A percentile compares a stretch with the other conserved stretches of the same genome.
Conservation (phyloP, 148 eudicot species). For the Tetragonia tetragonoides region DNA sequence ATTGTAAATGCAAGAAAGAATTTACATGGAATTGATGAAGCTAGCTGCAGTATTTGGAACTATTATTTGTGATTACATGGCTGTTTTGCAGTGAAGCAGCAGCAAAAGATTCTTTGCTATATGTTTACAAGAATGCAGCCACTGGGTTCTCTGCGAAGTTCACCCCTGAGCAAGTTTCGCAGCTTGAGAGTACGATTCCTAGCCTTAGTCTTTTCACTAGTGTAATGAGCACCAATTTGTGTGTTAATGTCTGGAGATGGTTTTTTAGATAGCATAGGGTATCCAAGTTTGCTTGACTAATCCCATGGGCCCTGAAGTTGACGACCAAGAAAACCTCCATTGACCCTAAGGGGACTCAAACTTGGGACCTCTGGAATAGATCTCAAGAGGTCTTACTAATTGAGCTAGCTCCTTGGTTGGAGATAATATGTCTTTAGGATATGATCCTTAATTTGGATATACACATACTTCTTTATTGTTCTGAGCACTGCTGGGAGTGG, state of each 20-base stretch:
- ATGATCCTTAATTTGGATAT: neutral
- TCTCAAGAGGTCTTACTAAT: too few relatives aligned
- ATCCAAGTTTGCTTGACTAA: too few relatives aligned
- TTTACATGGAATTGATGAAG: neutral
- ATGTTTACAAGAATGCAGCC: conserved; percentile 51
- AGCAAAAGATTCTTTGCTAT: conserved; percentile 44
- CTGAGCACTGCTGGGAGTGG: neutral
- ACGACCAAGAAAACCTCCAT: too few relatives aligned
- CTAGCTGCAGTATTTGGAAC: neutral
- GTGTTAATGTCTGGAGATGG: neutral
- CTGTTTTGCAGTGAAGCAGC: conserved; percentile 41
- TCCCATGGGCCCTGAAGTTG: too few relatives aligned
- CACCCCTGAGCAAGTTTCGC: conserved; percentile 43
- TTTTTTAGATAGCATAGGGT: neutral
- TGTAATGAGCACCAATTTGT: neutral
- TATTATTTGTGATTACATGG: neutral
- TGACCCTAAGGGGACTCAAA: too few relatives aligned
- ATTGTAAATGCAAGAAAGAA: neutral
- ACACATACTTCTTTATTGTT: neutral
- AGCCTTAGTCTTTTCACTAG: neutral
- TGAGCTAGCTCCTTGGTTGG: too few relatives aligned
- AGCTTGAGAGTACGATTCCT: conserved; percentile 41
- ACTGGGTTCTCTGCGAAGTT: conserved; percentile 60
- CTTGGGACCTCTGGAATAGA: too few relatives aligned
- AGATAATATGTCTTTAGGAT: neutral